phyloP scores from a whole-genome alignment of 257 asterid genomes.

The Solanum chmielewskii region DNA sequence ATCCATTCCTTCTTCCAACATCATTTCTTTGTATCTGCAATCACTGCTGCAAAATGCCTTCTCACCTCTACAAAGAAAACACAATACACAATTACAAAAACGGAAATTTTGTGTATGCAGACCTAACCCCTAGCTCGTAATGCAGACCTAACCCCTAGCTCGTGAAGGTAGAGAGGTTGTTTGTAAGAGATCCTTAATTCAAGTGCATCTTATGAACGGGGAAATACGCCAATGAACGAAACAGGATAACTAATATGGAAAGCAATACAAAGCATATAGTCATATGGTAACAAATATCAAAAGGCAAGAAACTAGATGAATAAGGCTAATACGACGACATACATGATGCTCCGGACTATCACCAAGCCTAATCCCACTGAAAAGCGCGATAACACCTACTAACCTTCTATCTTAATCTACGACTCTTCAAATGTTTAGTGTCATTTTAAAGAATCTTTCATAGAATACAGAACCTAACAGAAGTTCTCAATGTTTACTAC shows the following conservation, averaged over 20 bases:
- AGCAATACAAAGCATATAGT: background rate
- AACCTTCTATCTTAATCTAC: background rate
- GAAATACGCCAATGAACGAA: background rate
- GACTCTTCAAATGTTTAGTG: background rate
- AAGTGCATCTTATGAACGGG: background rate
- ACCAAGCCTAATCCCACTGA: background rate
- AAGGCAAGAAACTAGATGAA: background rate
- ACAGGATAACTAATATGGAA: background rate
- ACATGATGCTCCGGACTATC: background rate
- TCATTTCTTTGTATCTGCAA: conserved; percentile 48
- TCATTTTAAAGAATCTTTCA: background rate
- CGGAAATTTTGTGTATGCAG: background rate
- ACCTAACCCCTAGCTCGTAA: background rate
- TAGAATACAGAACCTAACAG: background rate
- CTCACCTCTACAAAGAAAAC: conserved; percentile 44
- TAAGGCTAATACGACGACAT: background rate
- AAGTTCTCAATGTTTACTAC: background rate
- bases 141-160: background rate
- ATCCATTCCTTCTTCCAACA: conserved; percentile 32
- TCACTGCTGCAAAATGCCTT: conserved; percentile 73
- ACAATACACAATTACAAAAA: background rate
- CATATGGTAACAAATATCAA: background rate
- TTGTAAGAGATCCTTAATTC: fast-evolving
- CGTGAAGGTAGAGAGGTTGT: background rate
- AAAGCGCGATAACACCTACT: background rate